Percentiles rank a stretch among this genome's conserved stretches.
phyloP scores from a whole-genome alignment of 2,329 filamentous ascomycete genomes.

The Nannizziopsis barbatae region DNA sequence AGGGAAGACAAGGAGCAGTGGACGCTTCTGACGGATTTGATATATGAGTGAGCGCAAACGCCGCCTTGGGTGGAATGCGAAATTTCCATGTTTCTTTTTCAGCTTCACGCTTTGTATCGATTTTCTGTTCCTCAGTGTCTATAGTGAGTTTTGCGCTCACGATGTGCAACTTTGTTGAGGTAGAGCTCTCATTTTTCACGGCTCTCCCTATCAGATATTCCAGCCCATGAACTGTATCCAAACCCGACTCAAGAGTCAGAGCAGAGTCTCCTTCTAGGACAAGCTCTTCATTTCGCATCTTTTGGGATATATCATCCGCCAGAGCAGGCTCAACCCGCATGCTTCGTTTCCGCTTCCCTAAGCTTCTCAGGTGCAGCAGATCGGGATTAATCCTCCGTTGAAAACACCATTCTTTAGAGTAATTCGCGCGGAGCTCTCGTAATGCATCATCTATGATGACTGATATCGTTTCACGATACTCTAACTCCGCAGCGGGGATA shows the following conservation, averaged over 20 bases:
- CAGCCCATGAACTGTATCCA: constrained; percentile 23
- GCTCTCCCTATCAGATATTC: constrained; percentile 18
- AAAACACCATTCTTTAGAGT: constrained; percentile 28
- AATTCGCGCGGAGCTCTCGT: constrained; percentile 21
- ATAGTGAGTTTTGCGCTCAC: not conserved
- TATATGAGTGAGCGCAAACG: constrained; percentile 36
- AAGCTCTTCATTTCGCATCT: not conserved
- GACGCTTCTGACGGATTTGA: constrained; percentile 11
- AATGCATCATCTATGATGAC: constrained; percentile 32
- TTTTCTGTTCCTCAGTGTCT: not conserved
- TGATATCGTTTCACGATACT: constrained; percentile 21
- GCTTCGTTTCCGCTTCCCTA: constrained; percentile 4
- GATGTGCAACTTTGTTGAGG: constrained; percentile 16
- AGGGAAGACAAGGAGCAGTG: constrained; percentile 19
- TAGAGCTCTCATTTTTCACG: constrained; percentile 25
- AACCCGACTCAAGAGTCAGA: constrained; percentile 25
- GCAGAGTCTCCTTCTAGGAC: constrained; percentile 18
- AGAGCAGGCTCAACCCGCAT: not conserved
- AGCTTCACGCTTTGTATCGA: not conserved
- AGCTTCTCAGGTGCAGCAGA: not conserved
- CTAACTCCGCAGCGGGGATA: constrained; percentile 26
- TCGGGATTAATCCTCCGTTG: constrained; percentile 11
- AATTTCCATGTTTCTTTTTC: constrained; percentile 19
- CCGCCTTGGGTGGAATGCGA: constrained; percentile 40
- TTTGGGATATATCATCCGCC: not conserved